These are phyloP conservation scores for Pyrenochaeta sp. DNA, from an alignment of 2,329 filamentous ascomycete species.

Conservation along the genomic window DNA sequence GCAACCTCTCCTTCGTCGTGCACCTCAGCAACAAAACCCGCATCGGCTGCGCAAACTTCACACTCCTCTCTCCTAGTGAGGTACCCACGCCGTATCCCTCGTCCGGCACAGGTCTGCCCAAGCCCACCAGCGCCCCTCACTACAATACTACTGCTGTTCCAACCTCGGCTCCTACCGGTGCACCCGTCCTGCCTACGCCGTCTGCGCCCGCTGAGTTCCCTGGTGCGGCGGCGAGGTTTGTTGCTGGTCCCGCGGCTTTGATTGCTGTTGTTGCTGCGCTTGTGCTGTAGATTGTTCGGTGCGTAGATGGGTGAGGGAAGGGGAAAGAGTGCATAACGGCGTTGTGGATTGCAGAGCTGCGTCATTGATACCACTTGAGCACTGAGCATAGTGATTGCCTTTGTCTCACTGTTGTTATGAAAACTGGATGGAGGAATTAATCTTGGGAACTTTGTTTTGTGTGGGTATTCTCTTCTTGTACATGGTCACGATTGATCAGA, in stretches of 20 bases:
- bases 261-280: constrained; percentile 32
- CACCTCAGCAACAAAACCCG: constrained; percentile 61
- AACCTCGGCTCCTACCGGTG: constrained; percentile 23
- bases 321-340: constrained; percentile 19
- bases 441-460: constrained; percentile 4
- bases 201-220: constrained; percentile 25
- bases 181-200: constrained; percentile 19
- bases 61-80: constrained; percentile 61
- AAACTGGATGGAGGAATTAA: constrained; percentile 1
- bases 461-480: constrained; percentile 23
- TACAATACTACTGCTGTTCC: constrained; percentile 17
- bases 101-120: constrained; percentile 15
- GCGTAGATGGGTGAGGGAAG: background rate
- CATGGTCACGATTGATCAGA: constrained; percentile 9
- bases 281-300: constrained; percentile 26
- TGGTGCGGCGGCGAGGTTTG: constrained; percentile 27
- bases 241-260: constrained; percentile 28
- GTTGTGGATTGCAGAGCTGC: constrained; percentile 18
- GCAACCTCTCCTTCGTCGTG: constrained; percentile 62
- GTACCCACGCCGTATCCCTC: constrained; percentile 43
- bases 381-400: background rate
- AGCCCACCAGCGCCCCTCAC: constrained; percentile 13
- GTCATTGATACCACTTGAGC: constrained; percentile 29
- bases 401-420: background rate
- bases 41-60: constrained; percentile 66